These are phyloP conservation scores for Inga laurina DNA, from an alignment of 306 rosid species.

Conservation along the genomic window DNA sequence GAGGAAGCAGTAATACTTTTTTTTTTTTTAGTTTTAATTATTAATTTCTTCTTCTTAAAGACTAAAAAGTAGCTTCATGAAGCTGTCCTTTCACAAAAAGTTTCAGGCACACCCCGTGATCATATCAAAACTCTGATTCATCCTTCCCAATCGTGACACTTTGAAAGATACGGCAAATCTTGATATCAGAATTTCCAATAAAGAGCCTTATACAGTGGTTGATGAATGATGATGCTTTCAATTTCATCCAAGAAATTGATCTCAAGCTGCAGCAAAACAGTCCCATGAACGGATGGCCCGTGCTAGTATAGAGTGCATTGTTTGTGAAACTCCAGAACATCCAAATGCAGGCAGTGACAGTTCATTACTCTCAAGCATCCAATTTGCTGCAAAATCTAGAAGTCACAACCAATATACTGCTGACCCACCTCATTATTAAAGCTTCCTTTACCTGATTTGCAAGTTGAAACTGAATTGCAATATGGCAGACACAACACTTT, in stretches of 20 bases:
- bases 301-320: background rate
- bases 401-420: background rate
- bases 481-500: background rate
- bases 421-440: background rate
- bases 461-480: background rate
- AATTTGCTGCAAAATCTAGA: background rate
- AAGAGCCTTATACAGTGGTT: background rate
- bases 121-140: background rate
- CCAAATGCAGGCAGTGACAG: background rate
- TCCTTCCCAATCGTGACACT: slow-evolving; percentile 8
- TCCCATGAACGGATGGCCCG: background rate
- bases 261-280: background rate
- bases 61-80: background rate
- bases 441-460: background rate
- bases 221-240: background rate
- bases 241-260: background rate
- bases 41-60: background rate
- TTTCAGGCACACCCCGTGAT: slow-evolving; percentile 36
- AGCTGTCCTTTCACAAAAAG: background rate
- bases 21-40: background rate
- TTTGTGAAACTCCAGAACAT: slow-evolving; percentile 1
- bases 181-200: background rate
- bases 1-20: background rate
- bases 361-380: background rate
- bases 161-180: background rate